Conservation (phyloP, 208 protist genomes). For the Trypanosoma grayi region DNA sequence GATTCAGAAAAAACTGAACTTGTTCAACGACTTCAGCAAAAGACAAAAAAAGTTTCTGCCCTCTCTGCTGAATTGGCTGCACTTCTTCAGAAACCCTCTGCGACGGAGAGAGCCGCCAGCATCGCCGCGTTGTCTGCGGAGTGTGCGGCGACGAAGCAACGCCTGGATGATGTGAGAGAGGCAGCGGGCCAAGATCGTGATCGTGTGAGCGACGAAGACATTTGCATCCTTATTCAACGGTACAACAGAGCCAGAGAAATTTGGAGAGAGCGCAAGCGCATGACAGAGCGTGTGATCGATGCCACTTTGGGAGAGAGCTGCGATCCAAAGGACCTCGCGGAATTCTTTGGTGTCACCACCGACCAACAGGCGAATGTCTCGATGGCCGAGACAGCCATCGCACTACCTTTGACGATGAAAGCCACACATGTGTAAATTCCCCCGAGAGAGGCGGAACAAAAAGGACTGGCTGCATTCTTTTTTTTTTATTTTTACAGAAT, state of each 20-base stretch:
- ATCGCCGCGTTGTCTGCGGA: conserved; percentile 12
- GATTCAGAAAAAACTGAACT: conserved; percentile 23
- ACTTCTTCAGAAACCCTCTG: conserved; percentile 9
- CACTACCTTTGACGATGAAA: conserved; percentile 32
- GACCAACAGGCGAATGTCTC: conserved; percentile 63
- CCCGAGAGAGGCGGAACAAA: background rate
- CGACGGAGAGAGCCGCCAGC: conserved; percentile 3
- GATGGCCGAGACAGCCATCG: conserved; percentile 40
- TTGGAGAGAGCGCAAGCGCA: conserved; percentile 72
- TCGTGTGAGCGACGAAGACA: conserved; percentile 5
- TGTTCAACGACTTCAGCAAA: conserved; percentile 13
- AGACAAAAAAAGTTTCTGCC: conserved; percentile 5
- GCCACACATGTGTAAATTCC: conserved; percentile 1
- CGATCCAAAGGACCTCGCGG: conserved; percentile 35
- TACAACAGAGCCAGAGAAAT: conserved; percentile 57
- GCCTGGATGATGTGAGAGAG: conserved; percentile 6
- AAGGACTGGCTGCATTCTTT: too few relatives aligned
- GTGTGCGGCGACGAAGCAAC: conserved; percentile 9
- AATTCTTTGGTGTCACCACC: conserved; percentile 58
- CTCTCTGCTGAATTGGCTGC: conserved; percentile 11
- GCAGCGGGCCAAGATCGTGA: conserved; percentile 6
- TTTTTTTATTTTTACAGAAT: background rate
- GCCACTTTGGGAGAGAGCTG: conserved; percentile 50
- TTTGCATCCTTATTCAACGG: conserved; percentile 21
- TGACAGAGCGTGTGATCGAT: conserved; percentile 63